Conservation (phyloP, 768 basidiomycete species). For the Xerocomus spinulosus region DNA sequence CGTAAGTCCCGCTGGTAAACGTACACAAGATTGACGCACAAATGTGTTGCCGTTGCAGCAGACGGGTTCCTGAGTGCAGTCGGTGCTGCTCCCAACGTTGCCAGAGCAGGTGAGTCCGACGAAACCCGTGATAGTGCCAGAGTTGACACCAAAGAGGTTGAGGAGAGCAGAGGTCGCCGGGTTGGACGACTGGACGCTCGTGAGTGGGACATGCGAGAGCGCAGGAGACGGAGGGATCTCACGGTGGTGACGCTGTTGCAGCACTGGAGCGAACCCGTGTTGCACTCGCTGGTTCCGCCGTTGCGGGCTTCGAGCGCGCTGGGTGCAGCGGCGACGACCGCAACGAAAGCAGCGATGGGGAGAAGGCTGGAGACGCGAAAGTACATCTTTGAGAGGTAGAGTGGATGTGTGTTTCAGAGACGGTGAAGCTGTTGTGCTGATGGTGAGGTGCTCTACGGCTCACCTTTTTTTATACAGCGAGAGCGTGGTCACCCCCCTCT, state of each 20-base stretch:
- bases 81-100: neutral
- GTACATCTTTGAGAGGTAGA: neutral
- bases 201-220: neutral
- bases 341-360: conserved; percentile 13
- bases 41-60: neutral
- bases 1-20: neutral
- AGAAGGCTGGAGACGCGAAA: neutral
- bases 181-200: neutral
- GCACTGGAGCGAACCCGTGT: conserved; percentile 9
- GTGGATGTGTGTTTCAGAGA: neutral
- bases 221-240: neutral
- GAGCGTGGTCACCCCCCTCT: neutral
- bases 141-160: neutral
- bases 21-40: neutral
- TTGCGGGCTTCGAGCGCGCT: neutral
- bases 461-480: neutral
- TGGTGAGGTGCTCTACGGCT: neutral
- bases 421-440: neutral
- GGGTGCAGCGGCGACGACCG: conserved; percentile 3
- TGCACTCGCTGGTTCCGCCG: conserved; percentile 1
- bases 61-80: neutral
- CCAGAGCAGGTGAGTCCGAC: neutral
- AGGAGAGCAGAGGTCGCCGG: neutral
- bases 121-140: neutral
- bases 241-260: conserved; percentile 2